Conservation (phyloP, 2,329 filamentous ascomycete species). For the Aspergillus phoenicis region DNA sequence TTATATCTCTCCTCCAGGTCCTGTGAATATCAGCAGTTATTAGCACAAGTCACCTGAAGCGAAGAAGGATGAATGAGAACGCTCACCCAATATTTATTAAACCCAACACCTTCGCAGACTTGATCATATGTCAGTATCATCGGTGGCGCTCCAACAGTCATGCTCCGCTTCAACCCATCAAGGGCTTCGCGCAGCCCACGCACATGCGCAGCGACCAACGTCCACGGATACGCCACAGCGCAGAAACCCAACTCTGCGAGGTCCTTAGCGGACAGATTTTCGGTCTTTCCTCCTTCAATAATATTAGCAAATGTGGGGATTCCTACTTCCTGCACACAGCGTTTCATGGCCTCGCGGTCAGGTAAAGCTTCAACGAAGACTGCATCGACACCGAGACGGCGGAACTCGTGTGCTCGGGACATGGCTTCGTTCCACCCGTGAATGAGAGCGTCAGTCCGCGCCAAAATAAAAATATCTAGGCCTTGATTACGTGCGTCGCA, state of each 20-base stretch:
- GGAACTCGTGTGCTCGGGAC: constrained; percentile 44
- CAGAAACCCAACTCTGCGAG: constrained; percentile 44
- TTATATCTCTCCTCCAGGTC: background rate
- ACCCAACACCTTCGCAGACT: constrained; percentile 50
- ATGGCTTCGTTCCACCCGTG: constrained; percentile 50
- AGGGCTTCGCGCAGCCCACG: constrained; percentile 41
- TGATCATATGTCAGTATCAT: constrained; percentile 48
- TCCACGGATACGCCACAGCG: constrained; percentile 50
- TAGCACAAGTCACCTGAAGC: background rate
- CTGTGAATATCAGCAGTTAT: background rate
- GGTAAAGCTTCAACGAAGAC: constrained; percentile 52
- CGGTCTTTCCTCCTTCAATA: constrained; percentile 47
- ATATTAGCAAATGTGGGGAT: constrained; percentile 50
- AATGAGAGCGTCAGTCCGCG: constrained; percentile 46
- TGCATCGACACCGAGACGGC: constrained; percentile 48
- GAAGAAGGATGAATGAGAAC: background rate
- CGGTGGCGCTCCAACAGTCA: constrained; percentile 46
- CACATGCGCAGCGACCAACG: constrained; percentile 48
- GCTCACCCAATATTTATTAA: constrained; percentile 45
- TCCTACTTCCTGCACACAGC: constrained; percentile 40
- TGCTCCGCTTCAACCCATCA: constrained; percentile 44
- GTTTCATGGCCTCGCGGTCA: constrained; percentile 47
- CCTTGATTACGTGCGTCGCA: constrained; percentile 50
- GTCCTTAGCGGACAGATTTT: constrained; percentile 45
- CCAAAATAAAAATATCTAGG: constrained; percentile 50